Evolutionary conservation across 345 rosid species (phyloP), one percentile per base, ranked within the genome.

Genomic region (Syzygium oleosum): DNA sequence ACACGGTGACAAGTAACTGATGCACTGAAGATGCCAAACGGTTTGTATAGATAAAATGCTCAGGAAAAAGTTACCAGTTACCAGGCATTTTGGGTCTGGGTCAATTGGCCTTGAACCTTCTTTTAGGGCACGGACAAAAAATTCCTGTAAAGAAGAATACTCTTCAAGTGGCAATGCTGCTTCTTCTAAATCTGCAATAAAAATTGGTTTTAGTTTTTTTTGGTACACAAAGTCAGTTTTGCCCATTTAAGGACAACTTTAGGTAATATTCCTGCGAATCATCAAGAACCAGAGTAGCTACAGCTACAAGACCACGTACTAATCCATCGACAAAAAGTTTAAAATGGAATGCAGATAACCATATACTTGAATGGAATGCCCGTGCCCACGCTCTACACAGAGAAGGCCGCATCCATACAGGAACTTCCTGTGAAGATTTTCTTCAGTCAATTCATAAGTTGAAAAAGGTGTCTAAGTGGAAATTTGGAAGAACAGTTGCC

Each of bases 71-170:
- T 93, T 95, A 94, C 95, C 96, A 92, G 98, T 95, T 96, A 98
- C 99, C 99, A 96, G 98, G 92, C 99, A 95, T 90, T 91, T 87
- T 31, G 97, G 98, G 90, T 96, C 94, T 23, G 93, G 91, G 84
- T 96, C 95, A 84, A 98, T 94, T 55, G 99, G 99, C 88, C 99
- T 95, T 91, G 93, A 94, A 91, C 98, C 98, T 91, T 96, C 95
- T 92, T 93, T 96, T 93, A 98, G 89, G 85, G 93, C 91, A 49
- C 99, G 99, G 83, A 93, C 94, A 92, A 98, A 96, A 93, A 98
- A 96, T n/a, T 96, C 98, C 86, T 87, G 93, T 86, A 98, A 88
- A 56, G 99, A 94, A 89, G 94, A 92, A 90, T 98, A 98, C 53
- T 93, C 91, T 63, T 96, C 95, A n/a, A 96, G 97, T 86, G 99